Base-by-base conservation (phyloP, 2,329 filamentous ascomycete genomes). In the Fusarium compactum region DNA sequence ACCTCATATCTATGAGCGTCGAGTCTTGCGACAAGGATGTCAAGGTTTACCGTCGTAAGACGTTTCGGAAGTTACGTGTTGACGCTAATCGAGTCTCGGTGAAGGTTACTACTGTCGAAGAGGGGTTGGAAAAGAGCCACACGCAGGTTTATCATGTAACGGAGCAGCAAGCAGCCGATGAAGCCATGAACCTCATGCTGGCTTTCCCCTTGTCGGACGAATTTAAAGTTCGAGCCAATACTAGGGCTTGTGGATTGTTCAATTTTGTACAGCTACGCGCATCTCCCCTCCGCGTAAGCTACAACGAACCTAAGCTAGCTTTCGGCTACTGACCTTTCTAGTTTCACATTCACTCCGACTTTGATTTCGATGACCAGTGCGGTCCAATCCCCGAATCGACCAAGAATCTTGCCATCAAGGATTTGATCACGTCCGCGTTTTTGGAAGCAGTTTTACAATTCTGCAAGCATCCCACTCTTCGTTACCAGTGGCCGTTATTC, bases 401-500 rank as follows among this genome's bases (percentile, higher is more conserved):
- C 14, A 30, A 32, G 3, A 68, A 65, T 5, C 8, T 54, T 1
- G 18, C 45, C 1, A 22, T 73, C 8, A 58, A 25, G 0, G 18
- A 7, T 3, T n/a, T 32, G 24, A 48, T 73, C 14, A 5, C 44
- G 1, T 6, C 1, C 1, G 18, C 8, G 2, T 9, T 34, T 1
- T 16, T 34, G 1, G 8, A 18, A 5, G 32, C 32, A 2, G 8
- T 18, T 5, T 34, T 34, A 18, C 4, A 34, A 15, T 34, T 47
- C 7, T 29, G 44, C 10, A 7, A 47, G 8, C 58, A 71, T 30
- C 41, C 56, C 8, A 54, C 27, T 3, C 67, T 73, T 6, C 53
- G 64, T 29, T 73, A 69, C 18, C 14, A 54, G 11, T 73, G 70
- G 71, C 51, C 58, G 1, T 1, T 41, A 4, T 73, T 73, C 24